Evolutionary conservation across 108 stramenopile genomes (phyloP), one percentile per base, ranked within the genome.

Genomic region (Nitzschia palea): DNA sequence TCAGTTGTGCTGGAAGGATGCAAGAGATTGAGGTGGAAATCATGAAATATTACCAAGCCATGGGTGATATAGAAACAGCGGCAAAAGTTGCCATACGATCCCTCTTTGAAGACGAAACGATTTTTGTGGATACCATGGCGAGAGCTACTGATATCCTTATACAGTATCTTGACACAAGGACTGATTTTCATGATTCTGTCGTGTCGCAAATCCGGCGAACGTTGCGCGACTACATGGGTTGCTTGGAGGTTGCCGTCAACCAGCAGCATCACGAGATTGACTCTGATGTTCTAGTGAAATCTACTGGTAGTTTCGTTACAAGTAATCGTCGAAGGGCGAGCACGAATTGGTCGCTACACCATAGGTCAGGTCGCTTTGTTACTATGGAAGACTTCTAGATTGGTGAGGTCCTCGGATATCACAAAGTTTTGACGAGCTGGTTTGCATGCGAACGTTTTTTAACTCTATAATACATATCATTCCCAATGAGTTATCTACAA

Each of bases 41-140:
- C 17, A 69, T 74, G 52, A 67, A 67, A 35, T 72, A 79, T 48
- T 55, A 45, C 15, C 47, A 54, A 31, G 15, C n/a, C 6, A 52
- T 9, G 15, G 55, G 56, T 2, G 62, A 76, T 31, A 40, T 62
- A 0, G 48, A 67, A 20, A 68, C 34, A 20, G 71, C 77, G 12
- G 71, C 77, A 5, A 62, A 51, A 22, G 56, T 78, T 40, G 77
- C 71, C 23, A 70, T 78, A 26, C 65, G 77, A 3, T 66, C 65
- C 53, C 45, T 78, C 15, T 31, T 70, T 27, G 77, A 78, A 47
- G 77, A 78, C 55, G 77, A 78, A 43, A 55, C 27, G 27, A 26
- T 76, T 3, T 69, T 64, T 48, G 54, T 57, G 18, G 68, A 76
- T 44, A 57, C 62, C 9, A 40, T 30, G 44, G 9, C 40, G 4